Evolutionary conservation across 176 grass and related monocot species (phyloP), one percentile per base, ranked within the genome.

Genomic region (Lolium multiflorum): DNA sequence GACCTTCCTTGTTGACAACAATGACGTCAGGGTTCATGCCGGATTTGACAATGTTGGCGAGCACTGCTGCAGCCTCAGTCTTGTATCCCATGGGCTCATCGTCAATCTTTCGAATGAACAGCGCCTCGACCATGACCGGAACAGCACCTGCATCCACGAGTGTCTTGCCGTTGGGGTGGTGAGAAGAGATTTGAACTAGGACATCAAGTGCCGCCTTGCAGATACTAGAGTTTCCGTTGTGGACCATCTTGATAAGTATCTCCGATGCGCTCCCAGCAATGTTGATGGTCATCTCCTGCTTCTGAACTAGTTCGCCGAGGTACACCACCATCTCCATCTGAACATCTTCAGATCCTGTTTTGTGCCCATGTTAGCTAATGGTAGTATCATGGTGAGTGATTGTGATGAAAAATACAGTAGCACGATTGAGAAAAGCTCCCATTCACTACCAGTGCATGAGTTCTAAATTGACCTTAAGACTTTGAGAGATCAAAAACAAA

Each of bases 261-360:
- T 91, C 85, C 9, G 85, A 91, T 1, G 92, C 87, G 13, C 84
- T 95, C 21, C 86, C 88, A 4, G 94, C 90, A 0, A 96, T 89
- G 71, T 83, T 89, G 69, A 89, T 94, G 63, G 88, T 91, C 94
- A 94, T 93, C 66, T 96, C 92, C 65, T 96, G 92, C 83, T 94
- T 94, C 10, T 90, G 92, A 10, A 89, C 80, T 43, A 99, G 80
- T 39, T 99, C 97, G 0, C 94, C 87, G 1, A 99, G 94, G 85
- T 99, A 99, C 72, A 89, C 79, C 8, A 93, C 97, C 94, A 99
- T 99, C 87, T 96, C 89, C 89, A 93, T 94, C 80, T 96, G 97
- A 38, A 92, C 89, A 54, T 94, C 89, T 88, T 96, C 97, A 24
- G 89, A 80, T 13, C 93, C 97, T 99, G 92, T 41, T 78, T 83